Evolutionary conservation across 345 rosid species (phyloP), one percentile per base, ranked within the genome.

Genomic region (Eucalyptus leucophloia): DNA sequence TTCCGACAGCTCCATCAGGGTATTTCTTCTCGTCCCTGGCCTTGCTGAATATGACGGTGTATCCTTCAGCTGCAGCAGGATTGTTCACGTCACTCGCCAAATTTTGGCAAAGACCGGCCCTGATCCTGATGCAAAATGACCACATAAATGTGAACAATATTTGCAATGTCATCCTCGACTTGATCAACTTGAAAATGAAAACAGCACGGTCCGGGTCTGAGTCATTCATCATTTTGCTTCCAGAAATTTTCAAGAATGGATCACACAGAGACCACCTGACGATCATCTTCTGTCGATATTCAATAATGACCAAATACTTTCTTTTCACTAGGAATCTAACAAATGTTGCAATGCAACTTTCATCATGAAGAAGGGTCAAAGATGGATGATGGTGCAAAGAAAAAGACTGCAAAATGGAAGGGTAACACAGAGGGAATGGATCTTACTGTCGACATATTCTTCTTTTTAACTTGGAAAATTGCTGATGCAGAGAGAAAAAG

Each of bases 1-100:
- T 21, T 4, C 87, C 94, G 5, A 89, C 90, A 15, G 91, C 93
- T 85, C 91, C 93, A 28, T 89, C 92, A 53, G 93, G 92, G 72
- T 93, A 89, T 90, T 94, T 94, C 88, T 93, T 95, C 90, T 94
- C 96, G 89, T 95, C 95, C 86, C 97, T 93, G 85, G 96, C 96
- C 94, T 94, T 95, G 89, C 93, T 93, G 67, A 95, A 95, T 91
- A 95, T 95, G 54, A 95, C 95, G 26, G 96, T 95, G 72, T 93
- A 95, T 47, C 97, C 96, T 92, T 95, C 97, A 3, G 97, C 96
- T 51, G 97, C 93, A 89, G 97, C 95, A 24, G 97, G 96, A 89
- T 95, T 95, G 88, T 94, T 95, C 89, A 95, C 96, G 77, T 95
- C 97, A 95, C 90, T 94, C 97, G 24, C 97, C 97, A 77, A 95